Conservation (phyloP, 371 early-diverging fungal genomes). For the Mortierella sp. region DNA sequence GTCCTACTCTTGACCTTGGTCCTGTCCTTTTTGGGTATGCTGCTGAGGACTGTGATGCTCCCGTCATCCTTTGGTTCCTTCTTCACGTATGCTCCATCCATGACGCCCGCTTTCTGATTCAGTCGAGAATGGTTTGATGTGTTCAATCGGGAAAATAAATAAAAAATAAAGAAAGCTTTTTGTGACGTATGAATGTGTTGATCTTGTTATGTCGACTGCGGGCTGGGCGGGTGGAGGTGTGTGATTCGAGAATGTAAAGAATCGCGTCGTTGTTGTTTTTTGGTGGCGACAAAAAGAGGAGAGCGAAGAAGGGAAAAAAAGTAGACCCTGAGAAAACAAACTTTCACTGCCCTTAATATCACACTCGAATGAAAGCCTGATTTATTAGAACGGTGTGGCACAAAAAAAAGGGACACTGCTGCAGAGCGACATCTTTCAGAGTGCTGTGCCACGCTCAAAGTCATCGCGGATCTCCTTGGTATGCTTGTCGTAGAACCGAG, state of each 20-base stretch:
- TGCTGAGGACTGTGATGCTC: background rate
- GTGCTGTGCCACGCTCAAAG: slow-evolving; percentile 86
- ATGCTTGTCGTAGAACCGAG: slow-evolving; percentile 92
- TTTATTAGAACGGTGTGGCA: background rate
- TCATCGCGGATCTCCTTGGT: slow-evolving; percentile 94
- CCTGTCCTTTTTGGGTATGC: background rate
- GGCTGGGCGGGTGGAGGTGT: background rate
- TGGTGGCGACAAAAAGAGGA: background rate
- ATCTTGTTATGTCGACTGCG: background rate
- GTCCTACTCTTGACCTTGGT: background rate
- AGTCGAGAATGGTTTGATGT: background rate
- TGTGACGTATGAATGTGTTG: background rate
- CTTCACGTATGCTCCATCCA: slow-evolving; percentile 19
- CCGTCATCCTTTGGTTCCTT: slow-evolving; percentile 14
- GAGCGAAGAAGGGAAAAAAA: background rate
- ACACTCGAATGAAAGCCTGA: background rate
- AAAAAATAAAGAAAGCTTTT: too few species aligned
- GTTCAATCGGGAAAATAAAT: too few species aligned
- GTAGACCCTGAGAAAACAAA: background rate
- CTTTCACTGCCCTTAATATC: background rate
- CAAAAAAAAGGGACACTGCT: too few species aligned
- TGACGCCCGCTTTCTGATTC: background rate
- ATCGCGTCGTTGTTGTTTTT: background rate
- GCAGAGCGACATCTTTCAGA: slow-evolving; percentile 10
- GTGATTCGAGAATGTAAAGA: background rate